A percentile compares a stretch with the other conserved stretches of the same genome.
Conservation (phyloP, 257 asterid genomes). For the Fraxinus americana region DNA sequence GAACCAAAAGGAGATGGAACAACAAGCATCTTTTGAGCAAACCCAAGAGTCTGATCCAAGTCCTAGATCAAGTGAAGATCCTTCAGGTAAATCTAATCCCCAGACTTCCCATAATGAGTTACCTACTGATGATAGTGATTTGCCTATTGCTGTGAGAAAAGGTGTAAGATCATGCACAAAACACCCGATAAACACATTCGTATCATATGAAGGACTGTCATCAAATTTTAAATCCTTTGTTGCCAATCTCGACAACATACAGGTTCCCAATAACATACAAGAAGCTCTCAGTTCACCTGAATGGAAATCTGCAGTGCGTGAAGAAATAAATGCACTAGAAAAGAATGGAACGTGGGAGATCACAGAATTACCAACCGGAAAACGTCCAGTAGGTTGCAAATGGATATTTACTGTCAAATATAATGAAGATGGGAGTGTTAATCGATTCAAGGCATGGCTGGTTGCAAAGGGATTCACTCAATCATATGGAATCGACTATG, state of each 20-base stretch:
- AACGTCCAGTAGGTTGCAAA: background rate
- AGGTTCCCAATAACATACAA: background rate
- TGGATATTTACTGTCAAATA: background rate
- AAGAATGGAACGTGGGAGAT: conserved; percentile 1
- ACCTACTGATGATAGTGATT: too few relatives aligned
- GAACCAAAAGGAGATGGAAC: background rate
- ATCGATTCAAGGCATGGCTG: background rate
- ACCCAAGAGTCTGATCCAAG: too few relatives aligned
- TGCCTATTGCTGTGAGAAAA: too few relatives aligned
- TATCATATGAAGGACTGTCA: background rate
- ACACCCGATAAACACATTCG: too few relatives aligned
- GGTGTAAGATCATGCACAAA: background rate
- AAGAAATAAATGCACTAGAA: background rate
- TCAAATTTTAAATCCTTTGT: background rate
- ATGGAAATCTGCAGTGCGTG: too few relatives aligned
- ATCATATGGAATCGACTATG: too few relatives aligned
- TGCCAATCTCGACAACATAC: background rate
- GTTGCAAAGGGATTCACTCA: too few relatives aligned
- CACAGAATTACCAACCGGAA: background rate
- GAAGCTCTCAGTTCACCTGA: background rate
- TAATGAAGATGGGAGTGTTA: background rate
- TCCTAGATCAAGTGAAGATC: too few relatives aligned
- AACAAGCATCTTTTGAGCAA: too few relatives aligned
- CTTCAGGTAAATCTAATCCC: too few relatives aligned
- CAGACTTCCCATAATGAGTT: too few relatives aligned